Percentiles rank a stretch among this genome's conserved stretches.
Evolutionary conservation across 495 filamentous ascomycete genomes (phyloP).

Genomic region (Aspergillus sclerotiicarbonarius): DNA sequence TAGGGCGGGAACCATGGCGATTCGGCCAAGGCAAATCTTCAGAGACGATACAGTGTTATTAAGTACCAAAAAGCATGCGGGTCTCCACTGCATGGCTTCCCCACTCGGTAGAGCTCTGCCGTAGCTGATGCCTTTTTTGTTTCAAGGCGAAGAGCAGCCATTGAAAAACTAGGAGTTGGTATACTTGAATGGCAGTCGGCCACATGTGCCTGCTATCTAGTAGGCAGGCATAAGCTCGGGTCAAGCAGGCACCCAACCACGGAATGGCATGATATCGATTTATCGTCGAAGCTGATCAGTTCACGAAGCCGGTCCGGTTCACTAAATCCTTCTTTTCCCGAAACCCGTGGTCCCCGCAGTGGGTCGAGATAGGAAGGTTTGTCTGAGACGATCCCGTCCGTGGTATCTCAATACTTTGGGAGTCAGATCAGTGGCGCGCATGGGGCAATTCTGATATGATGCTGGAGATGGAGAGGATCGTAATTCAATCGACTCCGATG

Average conservation of each 20-base stretch:
- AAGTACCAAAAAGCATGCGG: not conserved
- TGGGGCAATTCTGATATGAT: not conserved
- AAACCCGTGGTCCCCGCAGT: slow-evolving; percentile 3
- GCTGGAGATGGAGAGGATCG: not conserved
- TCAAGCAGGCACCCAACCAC: not conserved
- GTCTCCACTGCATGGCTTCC: not conserved
- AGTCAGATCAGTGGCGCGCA: not conserved
- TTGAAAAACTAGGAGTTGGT: not conserved
- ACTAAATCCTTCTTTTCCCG: not conserved
- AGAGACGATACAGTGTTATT: not conserved
- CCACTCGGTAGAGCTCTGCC: not conserved
- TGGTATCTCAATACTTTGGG: not conserved
- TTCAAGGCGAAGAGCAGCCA: not conserved
- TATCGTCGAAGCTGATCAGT: not conserved
- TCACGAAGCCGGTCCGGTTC: not conserved
- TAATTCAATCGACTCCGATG: not conserved
- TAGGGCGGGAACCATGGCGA: not conserved
- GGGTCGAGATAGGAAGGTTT: slow-evolving; percentile 1
- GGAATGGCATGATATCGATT: not conserved
- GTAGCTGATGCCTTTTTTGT: not conserved
- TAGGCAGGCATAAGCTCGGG: not conserved
- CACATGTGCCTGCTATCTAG: not conserved
- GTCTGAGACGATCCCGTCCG: not conserved
- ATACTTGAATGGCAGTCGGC: not conserved
- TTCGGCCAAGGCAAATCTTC: not conserved